phyloP scores from a whole-genome alignment of 1,284 basidiomycete genomes.

The Marasmius oreades region DNA sequence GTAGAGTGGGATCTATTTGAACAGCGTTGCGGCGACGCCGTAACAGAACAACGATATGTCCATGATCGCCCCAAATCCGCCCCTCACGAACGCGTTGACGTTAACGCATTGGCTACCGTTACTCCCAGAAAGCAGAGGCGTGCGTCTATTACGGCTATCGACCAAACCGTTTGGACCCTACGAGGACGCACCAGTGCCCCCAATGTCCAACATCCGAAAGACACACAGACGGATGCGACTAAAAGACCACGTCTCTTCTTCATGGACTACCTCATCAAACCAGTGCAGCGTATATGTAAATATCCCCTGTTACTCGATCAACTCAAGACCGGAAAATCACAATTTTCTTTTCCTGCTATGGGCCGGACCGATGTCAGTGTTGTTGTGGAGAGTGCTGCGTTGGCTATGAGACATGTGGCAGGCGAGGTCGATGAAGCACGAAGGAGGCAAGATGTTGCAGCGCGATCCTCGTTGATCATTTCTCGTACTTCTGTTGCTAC shows the following conservation, averaged over 20 bases:
- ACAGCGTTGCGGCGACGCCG: conserved; percentile 58
- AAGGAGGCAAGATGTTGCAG: conserved; percentile 60
- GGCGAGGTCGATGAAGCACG: conserved; percentile 61
- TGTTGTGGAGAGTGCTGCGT: conserved; percentile 49
- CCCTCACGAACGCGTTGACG: not conserved
- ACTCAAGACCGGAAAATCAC: conserved; percentile 45
- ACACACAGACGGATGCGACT: conserved; percentile 18
- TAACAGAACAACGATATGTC: conserved; percentile 32
- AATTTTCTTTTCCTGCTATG: conserved; percentile 18
- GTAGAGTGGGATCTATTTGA: conserved; percentile 83
- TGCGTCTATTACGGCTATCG: conserved; percentile 36
- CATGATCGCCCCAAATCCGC: not conserved
- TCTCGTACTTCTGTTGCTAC: conserved; percentile 55
- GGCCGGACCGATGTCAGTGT: conserved; percentile 34
- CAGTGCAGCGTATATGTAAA: conserved; percentile 86
- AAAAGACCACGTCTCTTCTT: conserved; percentile 50
- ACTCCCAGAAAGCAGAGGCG: conserved; percentile 31
- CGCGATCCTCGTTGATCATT: conserved; percentile 66
- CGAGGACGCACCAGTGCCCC: conserved; percentile 30
- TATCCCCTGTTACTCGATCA: conserved; percentile 87
- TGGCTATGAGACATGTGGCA: conserved; percentile 60
- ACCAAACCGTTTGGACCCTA: conserved; percentile 33
- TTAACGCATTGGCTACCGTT: not conserved
- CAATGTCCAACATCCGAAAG: conserved; percentile 18
- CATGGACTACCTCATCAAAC: conserved; percentile 86